Percentiles rank a stretch among this genome's conserved stretches.
phyloP scores from a whole-genome alignment of 352 stramenopile genomes.

The Globisporangium spiculum region DNA sequence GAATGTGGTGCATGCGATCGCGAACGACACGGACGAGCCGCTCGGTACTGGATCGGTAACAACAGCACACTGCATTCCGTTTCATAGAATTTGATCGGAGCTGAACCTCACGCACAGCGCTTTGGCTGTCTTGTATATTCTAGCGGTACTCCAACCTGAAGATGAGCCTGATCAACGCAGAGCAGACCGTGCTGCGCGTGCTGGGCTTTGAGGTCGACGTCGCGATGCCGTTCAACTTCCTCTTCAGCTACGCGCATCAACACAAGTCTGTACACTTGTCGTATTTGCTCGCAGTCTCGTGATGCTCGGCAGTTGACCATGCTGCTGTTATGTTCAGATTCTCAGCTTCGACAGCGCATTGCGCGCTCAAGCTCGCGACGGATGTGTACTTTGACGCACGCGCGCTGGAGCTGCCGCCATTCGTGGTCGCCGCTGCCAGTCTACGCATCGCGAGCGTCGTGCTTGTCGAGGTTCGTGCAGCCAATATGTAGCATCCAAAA shows the following conservation, averaged over 20 bases:
- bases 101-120: no score
- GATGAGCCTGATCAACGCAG: conserved; percentile 43
- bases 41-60: conserved; percentile 33
- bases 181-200: conserved; percentile 47
- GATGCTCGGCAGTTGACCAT: neutral
- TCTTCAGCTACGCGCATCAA: conserved; percentile 33
- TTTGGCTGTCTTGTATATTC: neutral
- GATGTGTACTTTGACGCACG: conserved; percentile 31
- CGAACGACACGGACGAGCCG: conserved; percentile 24
- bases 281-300: neutral
- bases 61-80: conserved; percentile 10
- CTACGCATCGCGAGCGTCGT: conserved; percentile 26
- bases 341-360: conserved; percentile 27
- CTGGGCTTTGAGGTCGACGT: conserved; percentile 51
- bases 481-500: neutral
- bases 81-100: no score
- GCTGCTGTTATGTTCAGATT: conserved; percentile 17
- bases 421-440: conserved; percentile 29
- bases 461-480: conserved; percentile 17
- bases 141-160: conserved; percentile 46
- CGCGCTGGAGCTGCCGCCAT: conserved; percentile 24
- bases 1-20: conserved; percentile 45
- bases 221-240: conserved; percentile 29
- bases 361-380: conserved; percentile 34
- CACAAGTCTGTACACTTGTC: conserved; percentile 19